These are phyloP conservation scores for Geotrichum candidum DNA, from an alignment of 1,139 yeast genomes.

Conservation along the genomic window DNA sequence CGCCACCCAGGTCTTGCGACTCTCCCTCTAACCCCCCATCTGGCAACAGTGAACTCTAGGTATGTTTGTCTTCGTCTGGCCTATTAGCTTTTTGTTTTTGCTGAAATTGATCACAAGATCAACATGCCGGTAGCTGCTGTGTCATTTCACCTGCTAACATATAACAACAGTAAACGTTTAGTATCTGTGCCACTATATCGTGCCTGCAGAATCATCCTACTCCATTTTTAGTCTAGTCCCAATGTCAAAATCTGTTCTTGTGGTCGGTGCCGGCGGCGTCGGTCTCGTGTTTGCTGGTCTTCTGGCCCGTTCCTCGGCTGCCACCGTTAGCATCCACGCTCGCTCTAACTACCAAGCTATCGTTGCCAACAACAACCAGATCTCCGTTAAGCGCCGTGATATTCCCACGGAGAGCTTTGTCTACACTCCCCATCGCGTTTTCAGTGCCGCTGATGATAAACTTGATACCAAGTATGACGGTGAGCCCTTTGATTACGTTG, in stretches of 20 bases:
- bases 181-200: background rate
- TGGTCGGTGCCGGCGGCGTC: slow-evolving; percentile 26
- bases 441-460: slow-evolving; percentile 14
- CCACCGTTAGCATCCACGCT: slow-evolving; percentile 20
- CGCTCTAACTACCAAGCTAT: slow-evolving; percentile 23
- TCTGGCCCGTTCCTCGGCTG: slow-evolving; percentile 13
- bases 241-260: slow-evolving; percentile 8
- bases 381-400: slow-evolving; percentile 5
- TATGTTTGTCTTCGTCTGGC: no score
- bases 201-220: background rate
- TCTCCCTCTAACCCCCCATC: no score
- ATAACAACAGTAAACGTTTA: background rate
- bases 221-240: background rate
- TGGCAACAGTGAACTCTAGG: no score
- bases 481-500: slow-evolving; percentile 22
- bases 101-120: no score
- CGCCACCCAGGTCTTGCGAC: no score
- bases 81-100: no score
- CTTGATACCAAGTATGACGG: slow-evolving; percentile 15
- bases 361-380: slow-evolving; percentile 16
- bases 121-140: no score
- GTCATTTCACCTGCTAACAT: no score
- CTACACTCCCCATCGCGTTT: slow-evolving; percentile 11
- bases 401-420: slow-evolving; percentile 2
- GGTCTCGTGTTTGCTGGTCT: slow-evolving; percentile 21